Conservation (phyloP, 2,329 filamentous ascomycete species). For the Zarea fungicola region DNA sequence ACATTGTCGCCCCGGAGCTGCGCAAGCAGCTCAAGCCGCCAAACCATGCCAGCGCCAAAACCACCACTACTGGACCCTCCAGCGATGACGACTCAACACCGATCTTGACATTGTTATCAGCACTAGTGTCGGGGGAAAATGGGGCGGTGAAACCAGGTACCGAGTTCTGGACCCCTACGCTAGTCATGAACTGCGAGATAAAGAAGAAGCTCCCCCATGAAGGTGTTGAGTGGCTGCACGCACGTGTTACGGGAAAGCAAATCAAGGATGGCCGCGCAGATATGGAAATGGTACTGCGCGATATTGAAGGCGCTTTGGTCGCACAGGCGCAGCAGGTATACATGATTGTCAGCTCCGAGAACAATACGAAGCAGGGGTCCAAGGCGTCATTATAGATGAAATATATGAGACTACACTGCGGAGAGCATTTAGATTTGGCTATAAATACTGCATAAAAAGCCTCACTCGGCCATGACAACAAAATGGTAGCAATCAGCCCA, state of each 20-base stretch:
- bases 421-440: no score
- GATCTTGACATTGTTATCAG: no score
- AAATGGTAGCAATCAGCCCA: no score
- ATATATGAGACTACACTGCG: no score
- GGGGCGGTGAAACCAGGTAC: constrained; percentile 25
- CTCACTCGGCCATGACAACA: no score
- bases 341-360: constrained; percentile 12
- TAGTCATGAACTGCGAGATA: constrained; percentile 65
- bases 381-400: no score
- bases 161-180: constrained; percentile 64
- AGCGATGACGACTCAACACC: no score
- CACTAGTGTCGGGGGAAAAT: constrained; percentile 53
- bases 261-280: constrained; percentile 67
- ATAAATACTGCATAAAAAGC: no score
- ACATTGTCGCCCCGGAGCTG: background rate
- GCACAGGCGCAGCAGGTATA: constrained; percentile 10
- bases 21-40: background rate
- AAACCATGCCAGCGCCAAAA: background rate
- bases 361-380: no score
- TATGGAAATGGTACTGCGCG: constrained; percentile 60
- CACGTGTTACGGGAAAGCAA: constrained; percentile 57
- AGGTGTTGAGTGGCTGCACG: constrained; percentile 66
- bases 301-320: constrained; percentile 28
- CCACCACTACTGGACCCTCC: no score
- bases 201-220: constrained; percentile 62